Evolutionary conservation across 129 eudicot genomes (phyloP), one percentile per base, ranked within the genome.

Genomic region (Flaveria robusta): DNA sequence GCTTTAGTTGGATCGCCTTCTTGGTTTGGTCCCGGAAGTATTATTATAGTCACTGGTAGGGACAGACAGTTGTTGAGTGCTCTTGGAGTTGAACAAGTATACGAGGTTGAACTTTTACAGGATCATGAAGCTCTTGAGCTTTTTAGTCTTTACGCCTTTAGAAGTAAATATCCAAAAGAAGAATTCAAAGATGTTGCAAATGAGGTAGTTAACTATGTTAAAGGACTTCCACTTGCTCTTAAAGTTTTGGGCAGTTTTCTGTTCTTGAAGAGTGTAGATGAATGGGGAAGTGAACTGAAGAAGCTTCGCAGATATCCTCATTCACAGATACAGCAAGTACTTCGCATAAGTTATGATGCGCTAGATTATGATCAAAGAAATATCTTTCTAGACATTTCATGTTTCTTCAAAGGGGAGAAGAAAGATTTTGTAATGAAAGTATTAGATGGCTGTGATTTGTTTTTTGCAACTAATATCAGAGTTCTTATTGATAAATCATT

Each of bases 371-470:
- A 72, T 66, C 82, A 85, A 37, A 69, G 71, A 68, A 55, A 72
- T 16, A 85, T 85, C 78, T 85, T 81, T 66, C 79, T 84, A 41
- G 84, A 79, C 10, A 76, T 79, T 27, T 74, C 87, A 13, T 83
- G 84, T 75, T 72, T 81, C 82, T 80, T 80, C 29, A 81, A 72
- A 76, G 85, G 80, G 58, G 64, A 71, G 68, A 45, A 55, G 59
- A 76, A 65, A 71, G 77, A 67, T 84, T 54, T 43, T 24, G 74
- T 84, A 29, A 31, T 11, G 64, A 66, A 65, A 80, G 49, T 75
- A n/a, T 77, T 81, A 19, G 82, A 76, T 66, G 70, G 54, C 0
- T 81, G 81, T 59, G 85, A 77, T 76, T 84, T 81, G 62, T 65
- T 31, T 64, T 34, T 74, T 9, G 79, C 26, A 20, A 63, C 72